phyloP scores from a whole-genome alignment of 2,329 filamentous ascomycete genomes.

The Pestalotiopsis sp. region DNA sequence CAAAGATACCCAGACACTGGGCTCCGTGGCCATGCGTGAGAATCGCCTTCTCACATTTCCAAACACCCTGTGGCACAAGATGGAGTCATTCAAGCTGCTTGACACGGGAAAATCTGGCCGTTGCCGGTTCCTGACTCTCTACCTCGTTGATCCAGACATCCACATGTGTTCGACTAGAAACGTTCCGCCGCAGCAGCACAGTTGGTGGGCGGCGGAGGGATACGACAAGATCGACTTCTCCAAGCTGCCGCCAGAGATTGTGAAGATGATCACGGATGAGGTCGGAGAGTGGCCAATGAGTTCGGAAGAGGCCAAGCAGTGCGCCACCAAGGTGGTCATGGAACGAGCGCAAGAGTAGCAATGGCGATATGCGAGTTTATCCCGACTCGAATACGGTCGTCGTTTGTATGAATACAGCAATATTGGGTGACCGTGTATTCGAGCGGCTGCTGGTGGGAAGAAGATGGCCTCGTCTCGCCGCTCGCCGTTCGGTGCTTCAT shows the following conservation, averaged over 20 bases:
- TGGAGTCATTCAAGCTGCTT: background rate
- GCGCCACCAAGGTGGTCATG: too few relatives aligned
- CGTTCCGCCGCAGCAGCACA: constrained; percentile 9
- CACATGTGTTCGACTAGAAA: constrained; percentile 1
- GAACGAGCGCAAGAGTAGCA: too few relatives aligned
- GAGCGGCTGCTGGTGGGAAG: too few relatives aligned
- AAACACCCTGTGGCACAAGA: constrained; percentile 45
- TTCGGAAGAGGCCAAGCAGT: background rate
- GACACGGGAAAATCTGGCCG: background rate
- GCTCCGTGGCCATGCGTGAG: constrained; percentile 46
- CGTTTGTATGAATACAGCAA: too few relatives aligned
- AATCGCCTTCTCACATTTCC: constrained; percentile 59
- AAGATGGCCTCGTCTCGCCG: too few relatives aligned
- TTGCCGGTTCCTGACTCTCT: background rate
- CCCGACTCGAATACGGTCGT: too few relatives aligned
- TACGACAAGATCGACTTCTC: constrained; percentile 8
- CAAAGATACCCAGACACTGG: constrained; percentile 43
- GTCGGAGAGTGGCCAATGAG: constrained; percentile 10
- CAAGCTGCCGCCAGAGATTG: background rate
- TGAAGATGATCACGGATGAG: background rate
- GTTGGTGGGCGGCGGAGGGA: constrained; percentile 6
- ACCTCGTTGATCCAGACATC: background rate
- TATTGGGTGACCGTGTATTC: too few relatives aligned
- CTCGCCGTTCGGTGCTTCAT: too few relatives aligned
- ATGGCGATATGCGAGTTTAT: too few relatives aligned